Evolutionary conservation across 1,284 basidiomycete species (phyloP).

Genomic region (Phylloboletellus chloephorus): DNA sequence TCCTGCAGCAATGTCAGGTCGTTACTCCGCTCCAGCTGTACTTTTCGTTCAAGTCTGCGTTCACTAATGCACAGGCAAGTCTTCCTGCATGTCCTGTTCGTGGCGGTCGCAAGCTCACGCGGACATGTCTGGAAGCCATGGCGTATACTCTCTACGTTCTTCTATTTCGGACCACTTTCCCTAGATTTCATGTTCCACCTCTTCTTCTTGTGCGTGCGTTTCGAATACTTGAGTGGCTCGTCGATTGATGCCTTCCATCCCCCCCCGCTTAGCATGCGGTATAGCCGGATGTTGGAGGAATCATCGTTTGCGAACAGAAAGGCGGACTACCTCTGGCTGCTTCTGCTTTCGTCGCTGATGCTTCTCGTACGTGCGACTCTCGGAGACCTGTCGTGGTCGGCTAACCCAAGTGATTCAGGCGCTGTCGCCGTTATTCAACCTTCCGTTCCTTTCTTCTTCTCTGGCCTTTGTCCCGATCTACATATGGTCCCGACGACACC

Average conservation of each 20-base stretch:
- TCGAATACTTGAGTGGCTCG: background rate
- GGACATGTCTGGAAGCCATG: constrained; percentile 55
- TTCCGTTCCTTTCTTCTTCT: constrained; percentile 85
- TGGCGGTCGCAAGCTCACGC: constrained; percentile 9
- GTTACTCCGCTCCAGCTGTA: constrained; percentile 88
- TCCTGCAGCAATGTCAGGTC: constrained; percentile 81
- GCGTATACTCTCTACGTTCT: constrained; percentile 87
- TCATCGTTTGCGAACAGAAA: constrained; percentile 86
- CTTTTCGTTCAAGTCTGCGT: constrained; percentile 82
- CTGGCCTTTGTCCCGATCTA: constrained; percentile 94
- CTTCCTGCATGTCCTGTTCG: background rate
- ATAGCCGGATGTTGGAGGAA: constrained; percentile 93
- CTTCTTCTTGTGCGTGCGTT: constrained; percentile 84
- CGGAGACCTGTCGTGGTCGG: background rate
- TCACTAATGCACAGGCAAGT: constrained; percentile 73
- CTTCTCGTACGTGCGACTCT: constrained; percentile 57
- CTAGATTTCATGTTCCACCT: constrained; percentile 96
- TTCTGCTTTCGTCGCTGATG: constrained; percentile 75
- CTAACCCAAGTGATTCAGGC: constrained; percentile 41
- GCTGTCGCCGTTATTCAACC: constrained; percentile 80
- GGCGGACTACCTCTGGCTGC: constrained; percentile 93
- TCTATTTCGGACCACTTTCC: constrained; percentile 91
- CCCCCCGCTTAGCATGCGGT: constrained; percentile 72
- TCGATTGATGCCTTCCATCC: background rate
- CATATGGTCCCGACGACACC: constrained; percentile 92